Evolutionary conservation across 2,329 filamentous ascomycete genomes (phyloP).

Genomic region (Cercospora sp.): DNA sequence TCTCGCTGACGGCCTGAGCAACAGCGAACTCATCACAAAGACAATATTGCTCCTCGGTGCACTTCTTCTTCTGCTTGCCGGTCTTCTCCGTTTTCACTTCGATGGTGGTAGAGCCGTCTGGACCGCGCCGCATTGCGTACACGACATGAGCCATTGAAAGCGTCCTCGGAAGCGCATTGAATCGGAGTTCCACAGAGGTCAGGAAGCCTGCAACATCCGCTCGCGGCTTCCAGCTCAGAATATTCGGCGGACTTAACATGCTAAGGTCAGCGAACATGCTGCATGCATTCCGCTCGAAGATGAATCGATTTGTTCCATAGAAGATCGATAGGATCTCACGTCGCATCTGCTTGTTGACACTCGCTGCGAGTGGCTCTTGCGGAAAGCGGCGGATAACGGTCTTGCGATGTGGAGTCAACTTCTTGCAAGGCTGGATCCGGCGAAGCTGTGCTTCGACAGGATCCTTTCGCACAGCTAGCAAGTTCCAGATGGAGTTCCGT

Average conservation of each 20-base stretch:
- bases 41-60: conserved; percentile 13
- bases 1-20: conserved; percentile 5
- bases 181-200: conserved; percentile 17
- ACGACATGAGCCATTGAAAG: conserved; percentile 13
- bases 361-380: conserved; percentile 20
- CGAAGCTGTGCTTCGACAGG: conserved; percentile 28
- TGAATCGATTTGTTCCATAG: conserved; percentile 26
- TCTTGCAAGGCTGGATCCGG: conserved; percentile 22
- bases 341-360: conserved; percentile 25
- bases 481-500: conserved; percentile 25
- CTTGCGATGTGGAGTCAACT: conserved; percentile 9
- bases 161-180: conserved; percentile 10
- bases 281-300: conserved; percentile 24
- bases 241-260: conserved; percentile 21
- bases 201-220: conserved; percentile 20
- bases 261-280: conserved; percentile 16
- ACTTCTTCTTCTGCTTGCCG: conserved; percentile 13
- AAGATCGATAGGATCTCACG: conserved; percentile 27
- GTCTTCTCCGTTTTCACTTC: conserved; percentile 17
- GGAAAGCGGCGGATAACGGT: conserved; percentile 26
- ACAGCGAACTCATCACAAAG: conserved; percentile 21
- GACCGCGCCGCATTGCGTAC: conserved; percentile 15
- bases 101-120: conserved; percentile 14
- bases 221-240: conserved; percentile 24
- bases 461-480: conserved; percentile 19